These are phyloP conservation scores for Hyaloraphidium curvatum DNA, from an alignment of 192 early-diverging fungal species.

Conservation along the genomic window DNA sequence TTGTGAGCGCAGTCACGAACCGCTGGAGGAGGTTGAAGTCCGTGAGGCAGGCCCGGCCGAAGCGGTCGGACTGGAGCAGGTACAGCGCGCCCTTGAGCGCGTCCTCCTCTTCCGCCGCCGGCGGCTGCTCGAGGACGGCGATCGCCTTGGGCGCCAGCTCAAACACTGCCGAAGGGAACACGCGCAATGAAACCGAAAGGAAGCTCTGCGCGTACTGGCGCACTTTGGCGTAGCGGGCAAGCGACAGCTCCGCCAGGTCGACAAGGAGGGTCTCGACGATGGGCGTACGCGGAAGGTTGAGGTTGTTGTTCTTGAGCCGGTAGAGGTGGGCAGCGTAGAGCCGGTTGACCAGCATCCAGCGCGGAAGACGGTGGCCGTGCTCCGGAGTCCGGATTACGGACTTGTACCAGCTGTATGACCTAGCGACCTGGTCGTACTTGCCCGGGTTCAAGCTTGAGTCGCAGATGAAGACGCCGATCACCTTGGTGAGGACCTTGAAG, in stretches of 20 bases:
- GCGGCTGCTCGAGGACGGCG: no score
- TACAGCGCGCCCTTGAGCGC: slow-evolving; percentile 52
- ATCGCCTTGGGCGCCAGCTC: no score
- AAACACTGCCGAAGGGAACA: no score
- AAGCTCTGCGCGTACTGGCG: background rate
- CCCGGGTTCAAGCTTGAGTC: slow-evolving; percentile 3
- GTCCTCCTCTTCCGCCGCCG: slow-evolving; percentile 25
- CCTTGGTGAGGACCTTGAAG: slow-evolving; percentile 42
- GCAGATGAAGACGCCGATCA: slow-evolving; percentile 17
- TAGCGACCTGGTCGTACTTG: background rate
- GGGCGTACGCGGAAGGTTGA: background rate
- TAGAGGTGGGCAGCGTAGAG: background rate
- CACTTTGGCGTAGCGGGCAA: background rate
- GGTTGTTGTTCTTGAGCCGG: background rate
- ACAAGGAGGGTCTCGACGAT: background rate
- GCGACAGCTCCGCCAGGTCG: background rate
- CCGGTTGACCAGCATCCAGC: no score
- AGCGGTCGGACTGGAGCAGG: slow-evolving; percentile 26
- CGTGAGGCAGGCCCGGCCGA: slow-evolving; percentile 27
- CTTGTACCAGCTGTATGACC: background rate
- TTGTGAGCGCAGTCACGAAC: background rate
- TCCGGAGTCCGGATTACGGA: background rate
- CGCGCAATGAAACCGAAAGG: no score
- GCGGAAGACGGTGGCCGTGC: no score
- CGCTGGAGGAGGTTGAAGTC: slow-evolving; percentile 23